Evolutionary conservation across 768 basidiomycete genomes (phyloP), one percentile per base, ranked within the genome.

Genomic region (Lepiota subincarnata): DNA sequence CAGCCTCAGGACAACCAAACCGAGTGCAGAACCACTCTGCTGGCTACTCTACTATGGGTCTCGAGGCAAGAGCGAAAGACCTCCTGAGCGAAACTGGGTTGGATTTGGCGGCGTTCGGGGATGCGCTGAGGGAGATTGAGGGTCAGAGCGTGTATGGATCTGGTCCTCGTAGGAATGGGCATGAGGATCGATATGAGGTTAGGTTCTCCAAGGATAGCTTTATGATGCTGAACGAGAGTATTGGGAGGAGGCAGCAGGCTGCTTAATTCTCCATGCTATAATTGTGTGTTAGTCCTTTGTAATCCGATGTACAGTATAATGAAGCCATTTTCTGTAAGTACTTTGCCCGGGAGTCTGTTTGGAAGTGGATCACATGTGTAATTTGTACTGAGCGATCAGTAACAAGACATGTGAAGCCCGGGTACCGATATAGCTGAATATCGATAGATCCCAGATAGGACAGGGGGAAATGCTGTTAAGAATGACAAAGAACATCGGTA

Each of bases 41-140:
- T 16, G 11, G n/a, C 13, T 12, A 6, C 4, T 11, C 41, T n/a
- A 43, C 41, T n/a, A 43, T 18, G 48, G 47, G 49, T 4, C 34
- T 48, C 12, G 48, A 34, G 57, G 50, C 37, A 40, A 56, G 31
- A 46, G 64, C 65, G 8, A 52, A 50, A 6, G 53, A 57, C 20
- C 43, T 66, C 20, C 53, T 68, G 11, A 63, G 64, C 42, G 62
- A 63, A 6, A 61, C 59, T 34, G 61, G 60, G 14, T 55, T 64
- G 34, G 66, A 67, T 55, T 31, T 68, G 43, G 47, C 51, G 31
- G 64, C 60, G 0, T 66, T 65, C 47, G 61, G 62, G 31, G 61
- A 61, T 19, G 49, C 65, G 8, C 46, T 67, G 53, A 59, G 48
- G 26, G 55, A 56, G 14, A 65, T 66, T 18, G 63, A 64, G 50